phyloP scores from a whole-genome alignment of 257 asterid species.

The Nicotiana paniculata region DNA sequence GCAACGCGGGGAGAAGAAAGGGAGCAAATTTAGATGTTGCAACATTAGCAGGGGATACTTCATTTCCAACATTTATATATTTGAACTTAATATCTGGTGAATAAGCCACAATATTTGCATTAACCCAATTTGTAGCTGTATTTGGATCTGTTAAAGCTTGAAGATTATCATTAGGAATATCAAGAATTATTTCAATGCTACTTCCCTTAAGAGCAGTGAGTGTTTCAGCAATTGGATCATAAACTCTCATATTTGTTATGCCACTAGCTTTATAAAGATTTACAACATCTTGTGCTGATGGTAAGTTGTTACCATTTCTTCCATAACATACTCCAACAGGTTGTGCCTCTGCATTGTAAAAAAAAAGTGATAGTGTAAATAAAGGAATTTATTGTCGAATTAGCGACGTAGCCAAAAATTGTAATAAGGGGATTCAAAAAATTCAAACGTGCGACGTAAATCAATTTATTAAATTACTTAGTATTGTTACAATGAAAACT shows the following conservation, averaged over 20 bases:
- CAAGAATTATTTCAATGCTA: slow-evolving; percentile 22
- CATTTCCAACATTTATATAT: slow-evolving; percentile 36
- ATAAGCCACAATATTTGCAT: slow-evolving; percentile 3
- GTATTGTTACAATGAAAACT: no score
- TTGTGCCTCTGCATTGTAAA: slow-evolving; percentile 12
- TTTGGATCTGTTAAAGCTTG: slow-evolving; percentile 11
- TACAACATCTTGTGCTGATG: slow-evolving; percentile 19
- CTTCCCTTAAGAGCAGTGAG: slow-evolving; percentile 28
- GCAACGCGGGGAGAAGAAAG: slow-evolving; percentile 18
- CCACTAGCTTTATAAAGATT: slow-evolving; percentile 21
- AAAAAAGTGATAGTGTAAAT: no score
- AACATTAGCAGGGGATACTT: background rate
- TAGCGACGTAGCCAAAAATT: no score
- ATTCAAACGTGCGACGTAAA: no score
- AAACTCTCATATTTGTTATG: slow-evolving; percentile 23
- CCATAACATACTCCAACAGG: slow-evolving; percentile 28
- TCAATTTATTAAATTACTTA: no score
- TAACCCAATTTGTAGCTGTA: slow-evolving; percentile 26
- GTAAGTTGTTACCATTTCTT: slow-evolving; percentile 23
- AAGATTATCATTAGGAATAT: slow-evolving; percentile 19
- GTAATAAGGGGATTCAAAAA: no score
- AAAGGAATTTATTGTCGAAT: no score
- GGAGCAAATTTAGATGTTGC: background rate
- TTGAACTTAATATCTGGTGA: slow-evolving; percentile 18
- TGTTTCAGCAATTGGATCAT: slow-evolving; percentile 1